Percentiles rank a stretch among this genome's conserved stretches.
These are phyloP conservation scores for Aegle marmelos DNA, from an alignment of 345 rosid species.

Conservation along the genomic window DNA sequence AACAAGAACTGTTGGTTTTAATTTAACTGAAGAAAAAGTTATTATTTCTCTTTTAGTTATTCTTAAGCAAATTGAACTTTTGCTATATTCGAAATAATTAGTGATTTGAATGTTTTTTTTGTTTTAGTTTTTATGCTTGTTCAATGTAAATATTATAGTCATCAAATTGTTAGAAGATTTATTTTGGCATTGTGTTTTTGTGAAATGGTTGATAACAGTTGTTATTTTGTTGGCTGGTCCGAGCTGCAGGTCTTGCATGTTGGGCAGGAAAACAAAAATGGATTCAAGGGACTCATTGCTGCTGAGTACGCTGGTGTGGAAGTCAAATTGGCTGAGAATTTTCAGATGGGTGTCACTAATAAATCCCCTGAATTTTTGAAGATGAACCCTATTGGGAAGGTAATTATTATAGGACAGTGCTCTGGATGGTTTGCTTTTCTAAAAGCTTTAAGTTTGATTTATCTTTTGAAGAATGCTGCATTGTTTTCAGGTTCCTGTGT, in stretches of 20 bases:
- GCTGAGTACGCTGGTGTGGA: conserved; percentile 82
- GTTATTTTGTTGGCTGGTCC: conserved; percentile 1
- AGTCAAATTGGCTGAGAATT: conserved; percentile 52
- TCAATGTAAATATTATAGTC: not conserved
- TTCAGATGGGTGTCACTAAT: conserved; percentile 79
- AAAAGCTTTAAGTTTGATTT: not conserved
- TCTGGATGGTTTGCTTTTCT: not conserved
- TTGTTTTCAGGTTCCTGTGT: conserved; percentile 69
- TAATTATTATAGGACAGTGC: not conserved
- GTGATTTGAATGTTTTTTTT: no score
- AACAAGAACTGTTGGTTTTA: not conserved
- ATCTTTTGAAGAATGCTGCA: not conserved
- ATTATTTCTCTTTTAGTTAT: not conserved
- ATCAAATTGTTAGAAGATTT: no score
- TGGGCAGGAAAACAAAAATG: conserved; percentile 55
- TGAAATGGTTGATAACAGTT: not conserved
- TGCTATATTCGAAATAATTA: not conserved
- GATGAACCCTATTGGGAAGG: conserved; percentile 97
- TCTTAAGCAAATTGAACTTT: not conserved
- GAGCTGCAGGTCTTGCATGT: conserved; percentile 54
- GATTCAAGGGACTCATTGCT: conserved; percentile 61
- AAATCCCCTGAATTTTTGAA: conserved; percentile 77
- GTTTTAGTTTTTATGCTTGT: no score
- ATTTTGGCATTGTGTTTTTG: not conserved
- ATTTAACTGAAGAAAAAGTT: not conserved